phyloP scores from a whole-genome alignment of 164 flowering plant genomes.

The Macadamia tetraphylla region DNA sequence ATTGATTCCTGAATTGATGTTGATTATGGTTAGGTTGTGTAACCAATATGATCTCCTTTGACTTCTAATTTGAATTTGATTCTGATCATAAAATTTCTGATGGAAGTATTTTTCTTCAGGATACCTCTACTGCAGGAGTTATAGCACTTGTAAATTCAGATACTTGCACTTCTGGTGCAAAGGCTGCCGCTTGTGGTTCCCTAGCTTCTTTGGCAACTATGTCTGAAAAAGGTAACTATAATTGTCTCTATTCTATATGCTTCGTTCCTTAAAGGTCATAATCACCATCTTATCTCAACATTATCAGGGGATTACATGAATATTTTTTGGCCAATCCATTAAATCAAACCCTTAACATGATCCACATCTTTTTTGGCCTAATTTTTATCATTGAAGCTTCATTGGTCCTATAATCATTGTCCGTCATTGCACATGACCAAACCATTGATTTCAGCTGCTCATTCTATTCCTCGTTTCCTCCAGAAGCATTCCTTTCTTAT shows the following conservation, averaged over 20 bases:
- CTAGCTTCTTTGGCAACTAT: conserved; percentile 62
- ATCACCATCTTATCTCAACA: not conserved
- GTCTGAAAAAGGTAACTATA: conserved; percentile 56
- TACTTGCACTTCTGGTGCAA: conserved; percentile 64
- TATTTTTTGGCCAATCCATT: not conserved
- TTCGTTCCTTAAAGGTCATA: not conserved
- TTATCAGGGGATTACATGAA: not conserved
- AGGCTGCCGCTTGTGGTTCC: conserved; percentile 84
- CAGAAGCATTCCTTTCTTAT: not conserved
- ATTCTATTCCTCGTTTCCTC: not conserved
- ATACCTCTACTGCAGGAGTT: conserved; percentile 29
- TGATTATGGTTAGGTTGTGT: too few species aligned
- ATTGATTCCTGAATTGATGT: too few species aligned
- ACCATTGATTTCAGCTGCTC: too few species aligned
- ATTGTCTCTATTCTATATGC: not conserved
- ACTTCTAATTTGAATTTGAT: not conserved
- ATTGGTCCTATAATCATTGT: too few species aligned
- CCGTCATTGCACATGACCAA: too few species aligned
- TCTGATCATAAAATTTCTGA: conserved; percentile 7
- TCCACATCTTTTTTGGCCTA: too few species aligned
- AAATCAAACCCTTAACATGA: too few species aligned
- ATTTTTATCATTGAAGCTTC: too few species aligned
- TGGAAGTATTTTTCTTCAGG: conserved; percentile 30
- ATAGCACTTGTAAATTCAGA: conserved; percentile 59
- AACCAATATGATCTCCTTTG: not conserved